phyloP scores from a whole-genome alignment of 2,329 filamentous ascomycete species.

The Xylariaceae sp. region DNA sequence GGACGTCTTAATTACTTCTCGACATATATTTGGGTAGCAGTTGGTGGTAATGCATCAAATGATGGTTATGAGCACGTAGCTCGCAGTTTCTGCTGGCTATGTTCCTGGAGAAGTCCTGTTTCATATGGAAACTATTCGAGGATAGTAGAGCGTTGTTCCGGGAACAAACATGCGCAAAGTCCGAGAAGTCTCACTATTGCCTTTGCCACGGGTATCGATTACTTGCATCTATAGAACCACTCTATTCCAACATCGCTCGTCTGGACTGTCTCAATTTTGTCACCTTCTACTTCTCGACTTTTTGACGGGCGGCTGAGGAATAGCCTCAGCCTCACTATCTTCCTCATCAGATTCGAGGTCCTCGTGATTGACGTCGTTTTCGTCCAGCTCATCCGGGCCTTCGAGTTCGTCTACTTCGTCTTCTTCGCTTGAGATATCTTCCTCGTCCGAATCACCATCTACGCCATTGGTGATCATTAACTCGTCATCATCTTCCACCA shows the following conservation, averaged over 20 bases:
- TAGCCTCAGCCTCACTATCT: slow-evolving; percentile 46
- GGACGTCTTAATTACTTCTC: too few species aligned
- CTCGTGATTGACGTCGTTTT: slow-evolving; percentile 56
- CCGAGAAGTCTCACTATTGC: not conserved
- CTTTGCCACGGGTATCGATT: slow-evolving; percentile 21
- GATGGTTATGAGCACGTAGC: too few species aligned
- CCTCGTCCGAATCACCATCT: slow-evolving; percentile 55
- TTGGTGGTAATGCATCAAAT: too few species aligned
- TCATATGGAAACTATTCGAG: too few species aligned
- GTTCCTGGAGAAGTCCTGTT: too few species aligned
- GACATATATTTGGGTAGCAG: too few species aligned
- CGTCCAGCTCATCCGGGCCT: slow-evolving; percentile 47
- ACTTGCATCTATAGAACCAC: slow-evolving; percentile 12
- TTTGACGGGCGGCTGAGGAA: slow-evolving; percentile 42
- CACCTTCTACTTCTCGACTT: slow-evolving; percentile 29
- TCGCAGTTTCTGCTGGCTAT: too few species aligned
- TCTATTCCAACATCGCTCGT: slow-evolving; percentile 13
- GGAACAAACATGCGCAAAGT: too few species aligned
- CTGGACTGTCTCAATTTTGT: slow-evolving; percentile 28
- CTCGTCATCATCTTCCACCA: slow-evolving; percentile 55
- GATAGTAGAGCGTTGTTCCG: too few species aligned
- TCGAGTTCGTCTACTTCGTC: slow-evolving; percentile 44
- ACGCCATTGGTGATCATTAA: slow-evolving; percentile 51
- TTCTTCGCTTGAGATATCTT: slow-evolving; percentile 39
- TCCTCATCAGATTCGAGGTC: slow-evolving; percentile 57